These are phyloP conservation scores for Zoysia pacifica DNA, from an alignment of 176 grass and related monocot genomes.

Conservation along the genomic window DNA sequence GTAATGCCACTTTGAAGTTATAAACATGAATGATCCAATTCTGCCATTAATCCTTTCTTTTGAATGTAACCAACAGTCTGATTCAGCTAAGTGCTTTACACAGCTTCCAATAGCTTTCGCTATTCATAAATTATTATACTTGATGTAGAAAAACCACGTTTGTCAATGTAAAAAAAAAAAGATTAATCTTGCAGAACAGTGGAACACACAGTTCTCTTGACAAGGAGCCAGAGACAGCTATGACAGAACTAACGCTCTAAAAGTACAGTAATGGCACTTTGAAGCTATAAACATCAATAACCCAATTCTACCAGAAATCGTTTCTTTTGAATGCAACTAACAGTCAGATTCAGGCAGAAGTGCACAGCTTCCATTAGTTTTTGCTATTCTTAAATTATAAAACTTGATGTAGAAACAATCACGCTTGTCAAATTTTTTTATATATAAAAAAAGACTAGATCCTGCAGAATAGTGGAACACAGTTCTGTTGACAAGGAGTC, in stretches of 20 bases:
- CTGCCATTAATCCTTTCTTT: background rate
- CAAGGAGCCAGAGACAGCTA: background rate
- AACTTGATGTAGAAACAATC: background rate
- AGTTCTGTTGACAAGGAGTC: background rate
- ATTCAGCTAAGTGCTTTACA: conserved; percentile 1
- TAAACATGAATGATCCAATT: conserved; percentile 20
- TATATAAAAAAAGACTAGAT: background rate
- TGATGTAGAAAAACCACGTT: conserved; percentile 1
- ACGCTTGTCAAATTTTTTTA: background rate
- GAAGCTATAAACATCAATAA: conserved; percentile 15
- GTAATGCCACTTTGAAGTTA: conserved; percentile 6
- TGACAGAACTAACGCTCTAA: background rate
- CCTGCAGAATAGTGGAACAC: conserved; percentile 14
- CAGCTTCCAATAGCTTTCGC: background rate
- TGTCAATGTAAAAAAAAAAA: conserved; percentile 7
- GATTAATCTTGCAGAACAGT: background rate
- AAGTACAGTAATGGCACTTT: background rate
- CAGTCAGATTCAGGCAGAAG: conserved; percentile 3
- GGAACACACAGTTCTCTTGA: background rate
- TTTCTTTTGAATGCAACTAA: conserved; percentile 7
- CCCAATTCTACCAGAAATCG: background rate
- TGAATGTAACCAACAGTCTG: background rate
- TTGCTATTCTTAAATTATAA: background rate
- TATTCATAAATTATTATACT: background rate
- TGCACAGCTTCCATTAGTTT: background rate